Evolutionary conservation across 306 rosid species (phyloP).

Genomic region (Medicago truncatula): MtrunA17r5.0-ANR NC_053044.1:45600501-45601000

Average conservation of each 20-base stretch:
- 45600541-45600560: neutral
- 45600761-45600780: constrained; percentile 90
- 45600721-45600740: constrained; percentile 89
- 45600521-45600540: neutral
- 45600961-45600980: constrained; percentile 54
- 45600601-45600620: neutral
- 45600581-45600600: neutral
- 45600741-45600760: constrained; percentile 88
- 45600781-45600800: constrained; percentile 73
- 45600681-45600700: constrained; percentile 76
- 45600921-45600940: neutral
- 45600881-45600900: constrained; percentile 52
- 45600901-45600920: constrained; percentile 4
- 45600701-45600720: constrained; percentile 81
- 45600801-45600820: constrained; percentile 81
- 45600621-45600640: neutral
- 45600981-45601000: constrained; percentile 65
- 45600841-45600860: constrained; percentile 71
- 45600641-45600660: constrained; percentile 31
- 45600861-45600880: constrained; percentile 93
- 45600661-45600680: constrained; percentile 66
- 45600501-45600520: constrained; percentile 6
- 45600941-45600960: constrained; percentile 17
- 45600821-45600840: constrained; percentile 79
- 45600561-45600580: constrained; percentile 2